Conservation (phyloP, 1,284 basidiomycete genomes). For the Pseudozyma sp. region DNA sequence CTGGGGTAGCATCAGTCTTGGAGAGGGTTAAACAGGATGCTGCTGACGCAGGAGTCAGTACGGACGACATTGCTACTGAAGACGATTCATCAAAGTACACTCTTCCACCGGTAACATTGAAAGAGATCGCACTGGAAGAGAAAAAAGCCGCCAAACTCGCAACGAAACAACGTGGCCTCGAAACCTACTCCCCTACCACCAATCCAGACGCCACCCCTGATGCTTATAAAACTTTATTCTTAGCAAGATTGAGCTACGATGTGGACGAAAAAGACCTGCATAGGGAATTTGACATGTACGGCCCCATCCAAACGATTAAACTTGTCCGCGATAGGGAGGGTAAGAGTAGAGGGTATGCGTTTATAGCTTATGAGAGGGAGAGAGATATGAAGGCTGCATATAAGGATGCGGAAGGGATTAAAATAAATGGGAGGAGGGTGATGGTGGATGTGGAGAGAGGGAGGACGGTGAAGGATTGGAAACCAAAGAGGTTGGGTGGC, state of each 20-base stretch:
- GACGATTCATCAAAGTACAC: background rate
- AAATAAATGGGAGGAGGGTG: slow-evolving; percentile 93
- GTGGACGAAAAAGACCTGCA: slow-evolving; percentile 90
- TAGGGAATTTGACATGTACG: slow-evolving; percentile 94
- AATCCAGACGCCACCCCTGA: slow-evolving; percentile 95
- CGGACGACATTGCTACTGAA: slow-evolving; percentile 59
- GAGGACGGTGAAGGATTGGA: slow-evolving; percentile 97
- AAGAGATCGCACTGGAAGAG: slow-evolving; percentile 3
- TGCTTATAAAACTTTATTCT: slow-evolving; percentile 98
- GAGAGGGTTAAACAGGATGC: slow-evolving; percentile 61
- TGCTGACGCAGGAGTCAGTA: slow-evolving; percentile 58
- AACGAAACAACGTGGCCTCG: slow-evolving; percentile 22
- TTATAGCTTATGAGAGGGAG: slow-evolving; percentile 96
- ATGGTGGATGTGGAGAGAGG: slow-evolving; percentile 98
- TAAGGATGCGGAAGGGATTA: slow-evolving; percentile 98
- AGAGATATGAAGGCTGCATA: slow-evolving; percentile 97
- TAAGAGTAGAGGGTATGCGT: slow-evolving; percentile 91
- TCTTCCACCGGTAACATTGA: background rate
- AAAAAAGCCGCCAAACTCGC: slow-evolving; percentile 35
- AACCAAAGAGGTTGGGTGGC: slow-evolving; percentile 91
- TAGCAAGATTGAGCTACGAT: slow-evolving; percentile 86
- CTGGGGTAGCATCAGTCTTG: slow-evolving; percentile 59
- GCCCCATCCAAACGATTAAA: slow-evolving; percentile 89
- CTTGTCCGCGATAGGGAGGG: slow-evolving; percentile 86
- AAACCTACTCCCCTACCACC: slow-evolving; percentile 81